Percentiles rank a stretch among this genome's conserved stretches.
Evolutionary conservation across 148 eudicot species (phyloP).

Genomic region (Selenicereus undatus): DNA sequence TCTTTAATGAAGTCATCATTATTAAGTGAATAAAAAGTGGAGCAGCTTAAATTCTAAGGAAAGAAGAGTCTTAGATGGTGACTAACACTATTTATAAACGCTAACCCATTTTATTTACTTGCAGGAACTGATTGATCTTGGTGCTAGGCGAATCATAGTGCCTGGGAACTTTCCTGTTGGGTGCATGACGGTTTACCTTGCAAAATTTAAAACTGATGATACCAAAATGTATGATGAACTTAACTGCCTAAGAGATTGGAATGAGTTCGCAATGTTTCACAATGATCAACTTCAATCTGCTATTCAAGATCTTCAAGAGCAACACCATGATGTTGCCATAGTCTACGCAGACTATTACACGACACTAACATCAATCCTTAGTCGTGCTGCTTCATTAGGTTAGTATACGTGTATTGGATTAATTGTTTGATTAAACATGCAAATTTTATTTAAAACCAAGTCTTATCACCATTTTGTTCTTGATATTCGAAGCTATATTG

Average conservation of each 20-base stretch:
- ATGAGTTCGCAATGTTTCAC: constrained; percentile 26
- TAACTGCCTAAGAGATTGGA: constrained; percentile 33
- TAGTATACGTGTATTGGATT: background rate
- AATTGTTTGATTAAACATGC: background rate
- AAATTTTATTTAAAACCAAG: too few relatives aligned
- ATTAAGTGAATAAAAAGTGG: too few relatives aligned
- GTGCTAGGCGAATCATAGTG: constrained; percentile 28
- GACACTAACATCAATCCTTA: constrained; percentile 25
- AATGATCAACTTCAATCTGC: constrained; percentile 28
- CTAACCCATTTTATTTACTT: background rate
- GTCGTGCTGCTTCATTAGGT: constrained; percentile 21
- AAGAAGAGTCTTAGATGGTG: too few relatives aligned
- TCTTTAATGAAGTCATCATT: too few relatives aligned
- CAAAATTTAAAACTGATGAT: constrained; percentile 9
- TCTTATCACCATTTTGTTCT: too few relatives aligned
- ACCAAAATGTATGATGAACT: constrained; percentile 28
- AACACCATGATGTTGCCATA: constrained; percentile 28
- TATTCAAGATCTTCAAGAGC: constrained; percentile 21
- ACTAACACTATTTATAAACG: background rate
- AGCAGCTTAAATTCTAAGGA: background rate
- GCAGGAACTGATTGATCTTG: constrained; percentile 33
- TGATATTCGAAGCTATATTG: too few relatives aligned
- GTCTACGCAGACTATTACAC: constrained; percentile 40
- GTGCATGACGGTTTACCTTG: constrained; percentile 31
- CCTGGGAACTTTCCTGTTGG: constrained; percentile 42